These are phyloP conservation scores for Bruguiera parviflora DNA, from an alignment of 345 rosid species.

Conservation along the genomic window DNA sequence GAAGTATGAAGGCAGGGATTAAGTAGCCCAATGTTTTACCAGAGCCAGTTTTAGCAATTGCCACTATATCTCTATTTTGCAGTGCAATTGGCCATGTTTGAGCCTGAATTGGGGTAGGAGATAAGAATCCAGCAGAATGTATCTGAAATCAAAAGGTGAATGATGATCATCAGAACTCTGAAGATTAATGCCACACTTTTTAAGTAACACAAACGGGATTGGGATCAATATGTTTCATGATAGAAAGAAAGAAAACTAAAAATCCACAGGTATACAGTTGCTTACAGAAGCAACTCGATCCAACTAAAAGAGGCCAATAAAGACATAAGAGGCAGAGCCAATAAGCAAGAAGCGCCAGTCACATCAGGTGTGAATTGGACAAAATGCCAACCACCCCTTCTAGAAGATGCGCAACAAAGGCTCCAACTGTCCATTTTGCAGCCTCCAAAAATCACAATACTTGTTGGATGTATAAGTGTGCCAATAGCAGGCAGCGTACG, in stretches of 20 bases:
- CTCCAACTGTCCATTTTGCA: conserved; percentile 79
- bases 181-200: conserved; percentile 1
- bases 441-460: conserved; percentile 77
- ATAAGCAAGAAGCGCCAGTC: conserved; percentile 63
- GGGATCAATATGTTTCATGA: conserved; percentile 8
- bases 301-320: conserved; percentile 64
- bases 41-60: conserved; percentile 98
- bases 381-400: conserved; percentile 62
- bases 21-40: conserved; percentile 97
- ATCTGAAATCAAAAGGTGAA: conserved; percentile 46
- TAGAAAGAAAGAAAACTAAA: conserved; percentile 17
- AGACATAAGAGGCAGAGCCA: conserved; percentile 70
- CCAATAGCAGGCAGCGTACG: conserved; percentile 91
- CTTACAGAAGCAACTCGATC: conserved; percentile 87
- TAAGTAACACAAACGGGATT: conserved; percentile 7
- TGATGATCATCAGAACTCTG: conserved; percentile 14
- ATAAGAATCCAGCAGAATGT: conserved; percentile 76
- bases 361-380: conserved; percentile 75
- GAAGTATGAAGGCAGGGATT: conserved; percentile 87
- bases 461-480: conserved; percentile 56
- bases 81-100: conserved; percentile 99
- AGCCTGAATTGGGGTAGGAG: conserved; percentile 97
- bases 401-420: conserved; percentile 76
- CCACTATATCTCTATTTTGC: conserved; percentile 83
- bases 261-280: conserved; percentile 50